A percentile compares a stretch with the other conserved stretches of the same genome.
Conservation (phyloP, 768 basidiomycete genomes). For the Lactifluus hygrophoroides region DNA sequence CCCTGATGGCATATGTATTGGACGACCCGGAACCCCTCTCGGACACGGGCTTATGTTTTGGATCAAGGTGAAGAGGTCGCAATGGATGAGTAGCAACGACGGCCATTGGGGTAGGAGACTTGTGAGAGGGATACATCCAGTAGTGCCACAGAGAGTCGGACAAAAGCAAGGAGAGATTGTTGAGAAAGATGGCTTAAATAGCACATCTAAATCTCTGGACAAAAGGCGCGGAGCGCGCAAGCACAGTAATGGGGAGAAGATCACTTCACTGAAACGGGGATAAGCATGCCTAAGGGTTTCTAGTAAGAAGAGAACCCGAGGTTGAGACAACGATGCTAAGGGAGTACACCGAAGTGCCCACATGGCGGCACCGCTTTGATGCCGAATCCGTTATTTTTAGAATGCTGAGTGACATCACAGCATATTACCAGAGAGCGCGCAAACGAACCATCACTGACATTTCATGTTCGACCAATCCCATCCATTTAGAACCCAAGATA, state of each 20-base stretch:
- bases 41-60: background rate
- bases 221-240: background rate
- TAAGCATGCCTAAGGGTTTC: background rate
- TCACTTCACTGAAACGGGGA: background rate
- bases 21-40: background rate
- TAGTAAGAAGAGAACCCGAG: background rate
- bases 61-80: background rate
- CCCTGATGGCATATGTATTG: background rate
- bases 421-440: no score
- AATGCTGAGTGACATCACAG: background rate
- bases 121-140: background rate
- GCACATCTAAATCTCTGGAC: no score
- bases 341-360: background rate
- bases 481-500: no score
- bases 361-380: background rate
- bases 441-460: no score
- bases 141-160: background rate
- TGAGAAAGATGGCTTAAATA: no score
- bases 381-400: background rate
- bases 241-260: background rate
- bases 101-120: background rate
- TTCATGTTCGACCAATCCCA: no score
- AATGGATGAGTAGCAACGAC: background rate
- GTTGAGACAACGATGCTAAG: background rate
- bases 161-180: background rate